Conservation (phyloP, 305 asterid species). For the Fraxinus angustifolia region DNA sequence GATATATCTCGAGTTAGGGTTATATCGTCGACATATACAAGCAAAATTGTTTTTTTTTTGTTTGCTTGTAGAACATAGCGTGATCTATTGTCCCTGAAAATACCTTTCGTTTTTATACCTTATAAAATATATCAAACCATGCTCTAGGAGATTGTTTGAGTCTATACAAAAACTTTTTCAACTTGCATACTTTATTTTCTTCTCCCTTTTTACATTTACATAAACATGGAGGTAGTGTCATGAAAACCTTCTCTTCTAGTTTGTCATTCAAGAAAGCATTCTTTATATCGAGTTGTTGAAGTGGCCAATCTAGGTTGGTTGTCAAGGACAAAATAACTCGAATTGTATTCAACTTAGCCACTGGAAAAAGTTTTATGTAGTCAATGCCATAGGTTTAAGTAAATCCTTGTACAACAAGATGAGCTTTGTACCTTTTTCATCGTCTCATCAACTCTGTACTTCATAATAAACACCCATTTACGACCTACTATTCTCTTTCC, state of each 20-base stretch:
- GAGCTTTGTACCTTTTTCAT: neutral
- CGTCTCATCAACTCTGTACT: neutral
- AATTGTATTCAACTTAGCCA: neutral
- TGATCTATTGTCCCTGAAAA: neutral
- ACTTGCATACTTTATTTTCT: too few species aligned
- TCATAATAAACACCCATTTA: too few species aligned
- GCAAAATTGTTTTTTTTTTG: too few species aligned
- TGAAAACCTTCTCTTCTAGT: neutral
- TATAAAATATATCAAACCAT: neutral
- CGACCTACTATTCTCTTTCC: too few species aligned
- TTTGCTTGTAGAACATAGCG: neutral
- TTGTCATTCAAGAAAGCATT: neutral
- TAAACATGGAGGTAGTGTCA: neutral
- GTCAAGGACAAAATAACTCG: neutral
- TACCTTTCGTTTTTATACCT: neutral
- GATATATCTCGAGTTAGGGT: neutral
- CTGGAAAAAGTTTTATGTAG: neutral
- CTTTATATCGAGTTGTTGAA: neutral
- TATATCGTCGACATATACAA: neutral
- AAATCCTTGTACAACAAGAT: neutral
- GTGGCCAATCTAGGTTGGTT: neutral
- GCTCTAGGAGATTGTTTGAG: neutral
- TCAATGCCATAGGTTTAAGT: neutral
- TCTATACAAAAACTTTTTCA: neutral
- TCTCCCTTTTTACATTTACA: too few species aligned